Evolutionary conservation across 108 stramenopile species (phyloP).

Genomic region (Cyclotella atomus): DNA sequence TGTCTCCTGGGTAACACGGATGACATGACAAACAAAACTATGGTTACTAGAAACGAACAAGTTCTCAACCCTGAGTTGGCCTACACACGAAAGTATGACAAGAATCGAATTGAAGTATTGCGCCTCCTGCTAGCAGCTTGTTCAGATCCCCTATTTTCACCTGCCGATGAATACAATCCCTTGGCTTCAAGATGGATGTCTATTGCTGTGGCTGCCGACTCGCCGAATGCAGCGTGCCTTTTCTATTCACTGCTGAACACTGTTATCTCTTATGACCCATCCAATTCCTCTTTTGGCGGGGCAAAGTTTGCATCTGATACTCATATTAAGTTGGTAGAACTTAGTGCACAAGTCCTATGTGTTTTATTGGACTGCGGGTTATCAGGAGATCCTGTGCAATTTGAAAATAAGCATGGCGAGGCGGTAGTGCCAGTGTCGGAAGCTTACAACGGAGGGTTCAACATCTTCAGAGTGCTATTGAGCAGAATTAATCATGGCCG

Average conservation of each 20-base stretch:
- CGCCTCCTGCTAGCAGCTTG: constrained; percentile 88
- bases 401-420: constrained; percentile 64
- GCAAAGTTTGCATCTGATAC: constrained; percentile 68
- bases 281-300: constrained; percentile 56
- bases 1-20: constrained; percentile 17
- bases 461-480: constrained; percentile 87
- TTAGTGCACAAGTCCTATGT: constrained; percentile 87
- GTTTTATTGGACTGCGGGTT: constrained; percentile 90
- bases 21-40: not conserved
- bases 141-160: constrained; percentile 93
- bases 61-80: constrained; percentile 37
- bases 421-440: constrained; percentile 66
- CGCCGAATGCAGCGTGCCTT: constrained; percentile 91
- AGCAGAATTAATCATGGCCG: constrained; percentile 72
- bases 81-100: constrained; percentile 85
- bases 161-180: constrained; percentile 91
- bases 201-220: constrained; percentile 87
- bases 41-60: not conserved
- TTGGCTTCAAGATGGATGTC: constrained; percentile 85
- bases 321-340: constrained; percentile 80
- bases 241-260: constrained; percentile 94
- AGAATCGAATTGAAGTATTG: constrained; percentile 93
- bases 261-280: constrained; percentile 87
- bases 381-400: constrained; percentile 71
- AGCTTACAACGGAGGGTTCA: constrained; percentile 82